Evolutionary conservation across 352 stramenopile genomes (phyloP).

Genomic region (Phytophthora litchii): DNA sequence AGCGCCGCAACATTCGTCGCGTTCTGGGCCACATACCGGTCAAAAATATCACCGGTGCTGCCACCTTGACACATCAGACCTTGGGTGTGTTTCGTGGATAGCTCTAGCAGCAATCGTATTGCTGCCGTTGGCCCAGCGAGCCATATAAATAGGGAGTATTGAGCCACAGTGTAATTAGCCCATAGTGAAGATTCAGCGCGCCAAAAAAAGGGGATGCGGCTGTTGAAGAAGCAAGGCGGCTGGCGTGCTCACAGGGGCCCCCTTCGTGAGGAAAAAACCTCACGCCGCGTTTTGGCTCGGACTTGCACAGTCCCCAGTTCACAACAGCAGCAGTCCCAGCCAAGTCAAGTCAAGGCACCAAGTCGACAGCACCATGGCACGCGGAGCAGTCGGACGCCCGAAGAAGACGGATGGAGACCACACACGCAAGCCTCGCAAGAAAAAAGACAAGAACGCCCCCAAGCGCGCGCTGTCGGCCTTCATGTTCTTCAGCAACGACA

Average conservation of each 20-base stretch:
- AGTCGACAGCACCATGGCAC: slow-evolving; percentile 52
- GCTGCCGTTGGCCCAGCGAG: slow-evolving; percentile 8
- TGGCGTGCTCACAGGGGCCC: not conserved
- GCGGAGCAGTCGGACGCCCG: slow-evolving; percentile 57
- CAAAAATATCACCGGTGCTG: slow-evolving; percentile 20
- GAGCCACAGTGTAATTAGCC: slow-evolving; percentile 31
- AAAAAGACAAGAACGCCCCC: slow-evolving; percentile 93
- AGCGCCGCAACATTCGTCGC: not conserved
- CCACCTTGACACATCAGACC: slow-evolving; percentile 2
- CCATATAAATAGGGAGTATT: slow-evolving; percentile 32
- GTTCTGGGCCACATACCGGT: slow-evolving; percentile 10
- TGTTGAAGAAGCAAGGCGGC: slow-evolving; percentile 14
- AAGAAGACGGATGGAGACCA: slow-evolving; percentile 69
- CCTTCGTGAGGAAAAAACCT: slow-evolving; percentile 17
- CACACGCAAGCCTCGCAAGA: slow-evolving; percentile 83
- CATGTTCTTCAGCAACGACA: slow-evolving; percentile 93
- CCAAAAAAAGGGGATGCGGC: slow-evolving; percentile 10
- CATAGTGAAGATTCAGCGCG: slow-evolving; percentile 19
- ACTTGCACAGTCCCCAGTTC: slow-evolving; percentile 30
- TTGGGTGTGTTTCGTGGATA: not conserved
- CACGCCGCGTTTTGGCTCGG: slow-evolving; percentile 8
- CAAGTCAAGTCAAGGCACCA: slow-evolving; percentile 51
- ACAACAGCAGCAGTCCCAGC: slow-evolving; percentile 44
- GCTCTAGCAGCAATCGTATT: not conserved
- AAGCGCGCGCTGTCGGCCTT: slow-evolving; percentile 91